Evolutionary conservation across 345 rosid genomes (phyloP).

Genomic region (Populus alba): DNA sequence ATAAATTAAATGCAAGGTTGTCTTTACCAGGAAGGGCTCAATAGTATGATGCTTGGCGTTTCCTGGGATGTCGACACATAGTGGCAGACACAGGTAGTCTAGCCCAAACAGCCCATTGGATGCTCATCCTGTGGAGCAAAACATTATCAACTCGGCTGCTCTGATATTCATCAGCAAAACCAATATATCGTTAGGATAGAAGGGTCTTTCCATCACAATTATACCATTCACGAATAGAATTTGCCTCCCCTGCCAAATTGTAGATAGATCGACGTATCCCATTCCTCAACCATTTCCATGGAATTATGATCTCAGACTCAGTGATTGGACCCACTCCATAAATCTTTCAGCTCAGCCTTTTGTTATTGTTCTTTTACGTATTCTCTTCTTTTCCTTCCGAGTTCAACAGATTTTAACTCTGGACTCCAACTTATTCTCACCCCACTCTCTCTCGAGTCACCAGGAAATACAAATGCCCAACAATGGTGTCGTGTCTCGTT

Average conservation of each 20-base stretch:
- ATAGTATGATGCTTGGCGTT: conserved; percentile 20
- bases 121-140: conserved; percentile 26
- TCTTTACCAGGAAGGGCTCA: conserved; percentile 6
- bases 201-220: conserved; percentile 13
- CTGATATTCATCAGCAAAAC: too few species aligned
- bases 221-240: conserved; percentile 35
- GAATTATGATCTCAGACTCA: background rate
- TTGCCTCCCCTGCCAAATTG: conserved; percentile 22
- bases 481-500: background rate
- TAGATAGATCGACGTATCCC: conserved; percentile 9
- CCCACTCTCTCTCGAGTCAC: too few species aligned
- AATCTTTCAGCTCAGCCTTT: background rate
- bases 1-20: background rate
- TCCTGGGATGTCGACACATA: conserved; percentile 17
- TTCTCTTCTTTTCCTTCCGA: background rate
- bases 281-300: background rate
- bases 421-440: background rate
- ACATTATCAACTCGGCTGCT: conserved; percentile 1
- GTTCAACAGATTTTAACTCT: background rate
- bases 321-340: conserved; percentile 10
- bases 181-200: background rate
- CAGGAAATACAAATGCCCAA: too few species aligned
- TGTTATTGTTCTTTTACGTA: background rate
- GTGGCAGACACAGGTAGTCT: conserved; percentile 12
- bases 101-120: conserved; percentile 37